These are phyloP conservation scores for Russula dissimulans DNA, from an alignment of 768 basidiomycete genomes.

Conservation along the genomic window DNA sequence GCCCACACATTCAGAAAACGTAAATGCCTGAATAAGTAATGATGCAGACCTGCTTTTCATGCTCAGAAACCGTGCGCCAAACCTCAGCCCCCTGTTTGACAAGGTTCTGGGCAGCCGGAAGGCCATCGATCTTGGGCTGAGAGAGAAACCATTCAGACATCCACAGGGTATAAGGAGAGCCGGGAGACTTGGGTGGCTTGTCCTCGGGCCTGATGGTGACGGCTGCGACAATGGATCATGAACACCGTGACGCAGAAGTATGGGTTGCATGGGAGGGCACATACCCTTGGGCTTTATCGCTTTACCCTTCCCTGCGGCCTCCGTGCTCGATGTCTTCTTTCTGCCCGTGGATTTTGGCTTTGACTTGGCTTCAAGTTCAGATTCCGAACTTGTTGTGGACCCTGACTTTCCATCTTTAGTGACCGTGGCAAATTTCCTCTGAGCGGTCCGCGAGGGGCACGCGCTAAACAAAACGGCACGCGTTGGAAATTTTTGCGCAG, in stretches of 20 bases:
- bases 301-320: not conserved
- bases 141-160: not conserved
- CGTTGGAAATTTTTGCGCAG: not conserved
- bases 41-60: conserved; percentile 14
- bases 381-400: not conserved
- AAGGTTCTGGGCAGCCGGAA: fast-evolving
- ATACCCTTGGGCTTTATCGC: not conserved
- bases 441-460: not conserved
- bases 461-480: not conserved
- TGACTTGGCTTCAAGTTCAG: not conserved
- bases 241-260: not conserved
- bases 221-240: not conserved
- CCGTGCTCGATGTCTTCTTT: not conserved
- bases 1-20: not conserved
- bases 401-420: not conserved
- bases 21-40: not conserved
- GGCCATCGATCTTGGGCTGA: not conserved
- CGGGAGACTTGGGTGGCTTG: not conserved
- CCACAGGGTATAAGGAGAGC: not conserved
- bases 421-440: not conserved
- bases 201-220: not conserved
- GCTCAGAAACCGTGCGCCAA: conserved; percentile 7
- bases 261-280: not conserved
- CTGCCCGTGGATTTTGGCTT: not conserved
- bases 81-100: not conserved